Evolutionary conservation across 2,329 filamentous ascomycete species (phyloP).

Genomic region (Magnaporthiopsis incrustans): DNA sequence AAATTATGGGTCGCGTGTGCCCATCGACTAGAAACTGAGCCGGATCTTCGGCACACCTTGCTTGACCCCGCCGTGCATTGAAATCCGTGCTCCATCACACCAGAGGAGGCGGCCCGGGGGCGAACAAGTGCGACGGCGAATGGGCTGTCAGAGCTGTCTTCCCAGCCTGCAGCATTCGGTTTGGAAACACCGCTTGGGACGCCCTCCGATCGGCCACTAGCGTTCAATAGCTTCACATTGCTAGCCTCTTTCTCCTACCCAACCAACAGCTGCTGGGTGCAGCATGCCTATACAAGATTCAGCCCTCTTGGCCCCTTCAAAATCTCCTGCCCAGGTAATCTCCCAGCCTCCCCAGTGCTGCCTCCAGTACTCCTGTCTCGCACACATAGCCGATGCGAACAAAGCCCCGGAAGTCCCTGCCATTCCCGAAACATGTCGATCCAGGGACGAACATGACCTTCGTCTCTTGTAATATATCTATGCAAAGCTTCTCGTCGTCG

Average conservation of each 20-base stretch:
- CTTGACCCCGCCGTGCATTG: background rate
- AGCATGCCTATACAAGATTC: background rate
- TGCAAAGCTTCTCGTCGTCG: slow-evolving; percentile 65
- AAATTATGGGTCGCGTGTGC: background rate
- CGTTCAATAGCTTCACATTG: no score
- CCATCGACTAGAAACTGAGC: background rate
- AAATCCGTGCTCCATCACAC: background rate
- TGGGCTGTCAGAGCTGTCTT: background rate
- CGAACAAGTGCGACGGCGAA: background rate
- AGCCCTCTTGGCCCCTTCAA: background rate
- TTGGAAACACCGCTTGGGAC: no score
- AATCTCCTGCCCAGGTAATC: slow-evolving; percentile 30
- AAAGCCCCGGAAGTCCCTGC: slow-evolving; percentile 61
- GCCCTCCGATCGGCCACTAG: no score
- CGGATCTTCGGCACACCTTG: background rate
- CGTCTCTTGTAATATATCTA: slow-evolving; percentile 56
- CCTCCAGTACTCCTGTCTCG: slow-evolving; percentile 59
- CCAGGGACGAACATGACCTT: slow-evolving; percentile 72
- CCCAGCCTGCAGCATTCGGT: no score
- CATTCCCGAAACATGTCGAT: slow-evolving; percentile 61
- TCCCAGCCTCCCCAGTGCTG: slow-evolving; percentile 48
- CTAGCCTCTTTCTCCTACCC: background rate
- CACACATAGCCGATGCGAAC: slow-evolving; percentile 72
- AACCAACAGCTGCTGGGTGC: no score
- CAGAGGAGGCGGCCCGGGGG: no score